These are phyloP conservation scores for Lachancea mirantina DNA, from an alignment of 805 yeast genomes.

Conservation along the genomic window DNA sequence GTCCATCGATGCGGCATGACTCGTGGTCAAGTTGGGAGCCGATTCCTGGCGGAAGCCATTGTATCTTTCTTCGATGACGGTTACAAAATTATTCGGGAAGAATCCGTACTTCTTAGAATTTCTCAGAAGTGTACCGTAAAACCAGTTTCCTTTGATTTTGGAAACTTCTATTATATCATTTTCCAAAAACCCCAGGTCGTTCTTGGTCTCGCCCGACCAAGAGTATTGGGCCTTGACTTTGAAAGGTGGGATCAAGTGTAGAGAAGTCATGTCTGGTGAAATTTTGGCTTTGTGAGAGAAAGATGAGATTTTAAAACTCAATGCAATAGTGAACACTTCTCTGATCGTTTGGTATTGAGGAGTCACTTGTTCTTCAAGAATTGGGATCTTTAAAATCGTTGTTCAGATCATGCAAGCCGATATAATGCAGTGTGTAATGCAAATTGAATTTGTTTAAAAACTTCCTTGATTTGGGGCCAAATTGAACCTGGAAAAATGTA, in stretches of 20 bases:
- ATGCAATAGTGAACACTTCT: neutral
- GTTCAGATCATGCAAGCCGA: too few relatives aligned
- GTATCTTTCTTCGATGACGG: conserved; percentile 38
- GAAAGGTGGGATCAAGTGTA: too few relatives aligned
- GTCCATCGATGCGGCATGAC: neutral
- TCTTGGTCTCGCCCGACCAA: conserved; percentile 88
- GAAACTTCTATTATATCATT: conserved; percentile 87
- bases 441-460: neutral
- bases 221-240: conserved; percentile 77
- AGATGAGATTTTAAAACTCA: neutral
- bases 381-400: too few relatives aligned
- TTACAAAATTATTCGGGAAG: conserved; percentile 85
- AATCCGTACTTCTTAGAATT: conserved; percentile 65
- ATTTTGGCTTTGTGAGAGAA: conserved; percentile 1
- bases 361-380: too few relatives aligned
- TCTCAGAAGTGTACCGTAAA: conserved; percentile 75
- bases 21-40: neutral
- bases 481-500: neutral
- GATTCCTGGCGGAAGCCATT: conserved; percentile 4
- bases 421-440: too few relatives aligned
- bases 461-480: neutral
- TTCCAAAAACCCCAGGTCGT: conserved; percentile 88
- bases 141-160: conserved; percentile 85
- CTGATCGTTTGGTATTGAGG: too few relatives aligned
- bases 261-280: too few relatives aligned